These are phyloP conservation scores for Phaeotremella fagi DNA, from an alignment of 768 basidiomycete species.

Conservation along the genomic window DNA sequence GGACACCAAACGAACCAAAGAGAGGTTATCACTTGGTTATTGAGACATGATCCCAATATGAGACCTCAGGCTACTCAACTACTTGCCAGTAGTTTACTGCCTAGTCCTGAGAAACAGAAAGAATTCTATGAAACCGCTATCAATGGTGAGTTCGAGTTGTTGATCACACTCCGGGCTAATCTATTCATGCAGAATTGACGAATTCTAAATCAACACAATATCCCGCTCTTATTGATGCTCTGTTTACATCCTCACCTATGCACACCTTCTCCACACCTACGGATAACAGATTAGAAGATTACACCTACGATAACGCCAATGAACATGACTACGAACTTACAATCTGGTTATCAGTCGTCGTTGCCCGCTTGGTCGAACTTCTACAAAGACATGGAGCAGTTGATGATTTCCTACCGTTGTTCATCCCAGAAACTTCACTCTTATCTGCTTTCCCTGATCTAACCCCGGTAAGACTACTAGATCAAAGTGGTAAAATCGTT, in stretches of 20 bases:
- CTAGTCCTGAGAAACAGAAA: slow-evolving; percentile 73
- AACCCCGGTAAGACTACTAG: slow-evolving; percentile 68
- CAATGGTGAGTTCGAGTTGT: slow-evolving; percentile 57
- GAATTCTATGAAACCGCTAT: slow-evolving; percentile 72
- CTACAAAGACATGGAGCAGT: slow-evolving; percentile 88
- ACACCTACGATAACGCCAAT: slow-evolving; percentile 61
- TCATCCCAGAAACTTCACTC: slow-evolving; percentile 60
- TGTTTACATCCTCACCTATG: slow-evolving; percentile 60
- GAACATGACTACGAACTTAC: slow-evolving; percentile 66
- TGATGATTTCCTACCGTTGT: slow-evolving; percentile 75
- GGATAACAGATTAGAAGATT: slow-evolving; percentile 59
- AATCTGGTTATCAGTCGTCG: slow-evolving; percentile 66
- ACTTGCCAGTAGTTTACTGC: slow-evolving; percentile 70
- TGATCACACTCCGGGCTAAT: slow-evolving; percentile 44
- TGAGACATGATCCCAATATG: slow-evolving; percentile 72
- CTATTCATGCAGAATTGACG: slow-evolving; percentile 48
- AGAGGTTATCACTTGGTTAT: slow-evolving; percentile 70
- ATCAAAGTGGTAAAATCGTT: slow-evolving; percentile 51
- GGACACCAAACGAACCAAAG: slow-evolving; percentile 59
- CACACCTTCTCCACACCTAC: slow-evolving; percentile 6
- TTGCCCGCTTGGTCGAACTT: slow-evolving; percentile 68
- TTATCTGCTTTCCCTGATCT: slow-evolving; percentile 57
- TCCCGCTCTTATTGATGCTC: slow-evolving; percentile 67
- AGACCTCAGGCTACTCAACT: slow-evolving; percentile 80
- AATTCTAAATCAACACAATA: slow-evolving; percentile 77